A percentile compares a stretch with the other conserved stretches of the same genome.
phyloP scores from a whole-genome alignment of 352 stramenopile species.

The Pythium biforme region DNA sequence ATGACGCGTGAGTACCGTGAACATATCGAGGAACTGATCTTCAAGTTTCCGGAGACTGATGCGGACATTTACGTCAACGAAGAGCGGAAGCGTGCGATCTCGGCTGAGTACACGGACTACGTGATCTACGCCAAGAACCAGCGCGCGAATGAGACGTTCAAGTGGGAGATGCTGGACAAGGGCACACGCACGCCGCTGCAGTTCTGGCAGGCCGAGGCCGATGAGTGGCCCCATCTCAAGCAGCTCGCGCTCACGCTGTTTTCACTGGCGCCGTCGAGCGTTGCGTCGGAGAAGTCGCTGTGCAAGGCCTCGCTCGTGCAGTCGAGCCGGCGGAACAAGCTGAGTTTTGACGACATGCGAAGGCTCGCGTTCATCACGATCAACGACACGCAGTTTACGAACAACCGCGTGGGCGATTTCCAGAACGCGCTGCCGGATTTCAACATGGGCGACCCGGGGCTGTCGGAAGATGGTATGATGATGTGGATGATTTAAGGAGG shows the following conservation, averaged over 20 bases:
- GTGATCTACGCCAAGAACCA: conserved; percentile 84
- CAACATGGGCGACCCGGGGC: conserved; percentile 57
- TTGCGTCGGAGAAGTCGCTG: conserved; percentile 67
- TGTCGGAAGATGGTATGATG: conserved; percentile 82
- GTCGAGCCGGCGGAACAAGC: conserved; percentile 69
- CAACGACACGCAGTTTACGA: conserved; percentile 76
- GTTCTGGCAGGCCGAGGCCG: conserved; percentile 76
- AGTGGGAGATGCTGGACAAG: conserved; percentile 86
- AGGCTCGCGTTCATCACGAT: conserved; percentile 80
- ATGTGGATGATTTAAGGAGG: conserved; percentile 81
- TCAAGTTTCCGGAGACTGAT: conserved; percentile 75
- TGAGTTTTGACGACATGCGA: conserved; percentile 69
- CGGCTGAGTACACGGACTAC: conserved; percentile 75
- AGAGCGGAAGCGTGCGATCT: conserved; percentile 66
- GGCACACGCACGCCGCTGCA: conserved; percentile 71
- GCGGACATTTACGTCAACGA: conserved; percentile 62
- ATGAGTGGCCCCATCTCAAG: conserved; percentile 80
- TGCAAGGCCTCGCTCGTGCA: conserved; percentile 66
- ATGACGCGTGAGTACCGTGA: conserved; percentile 82
- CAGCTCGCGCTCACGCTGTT: conserved; percentile 74
- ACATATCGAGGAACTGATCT: conserved; percentile 83
- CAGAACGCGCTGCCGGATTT: conserved; percentile 69
- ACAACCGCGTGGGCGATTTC: conserved; percentile 44
- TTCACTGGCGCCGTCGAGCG: conserved; percentile 69
- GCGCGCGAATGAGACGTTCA: conserved; percentile 74